Percentiles rank a stretch among this genome's conserved stretches.
Conservation (phyloP, 345 rosid species). For the Psidium guajava region DNA sequence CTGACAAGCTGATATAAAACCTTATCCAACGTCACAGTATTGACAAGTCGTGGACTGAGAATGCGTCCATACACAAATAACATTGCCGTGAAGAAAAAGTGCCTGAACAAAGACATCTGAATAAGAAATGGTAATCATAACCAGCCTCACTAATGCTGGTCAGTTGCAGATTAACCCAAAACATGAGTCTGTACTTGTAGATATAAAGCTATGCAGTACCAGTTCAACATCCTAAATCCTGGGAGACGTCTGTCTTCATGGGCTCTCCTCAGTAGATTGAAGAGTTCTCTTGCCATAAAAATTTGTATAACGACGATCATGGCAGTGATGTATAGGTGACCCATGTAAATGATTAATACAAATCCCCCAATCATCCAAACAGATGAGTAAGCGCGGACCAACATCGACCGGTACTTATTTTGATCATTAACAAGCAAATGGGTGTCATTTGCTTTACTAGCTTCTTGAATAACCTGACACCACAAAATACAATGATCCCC, state of each 20-base stretch:
- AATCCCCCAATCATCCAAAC: constrained; percentile 95
- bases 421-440: constrained; percentile 56
- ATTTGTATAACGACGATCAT: constrained; percentile 94
- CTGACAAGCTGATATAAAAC: constrained; percentile 66
- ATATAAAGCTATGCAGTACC: constrained; percentile 25
- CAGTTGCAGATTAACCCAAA: not conserved
- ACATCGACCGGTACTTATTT: constrained; percentile 70
- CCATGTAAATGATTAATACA: constrained; percentile 71
- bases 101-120: constrained; percentile 38
- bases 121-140: not conserved
- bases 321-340: constrained; percentile 92
- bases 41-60: constrained; percentile 88
- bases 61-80: constrained; percentile 90
- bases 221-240: constrained; percentile 73
- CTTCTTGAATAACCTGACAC: constrained; percentile 43
- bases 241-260: constrained; percentile 84
- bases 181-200: not conserved
- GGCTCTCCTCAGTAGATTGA: constrained; percentile 76
- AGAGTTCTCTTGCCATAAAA: constrained; percentile 85
- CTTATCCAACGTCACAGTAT: constrained; percentile 75
- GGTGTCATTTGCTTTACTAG: constrained; percentile 46
- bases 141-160: not conserved
- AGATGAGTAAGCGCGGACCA: constrained; percentile 65
- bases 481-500: not conserved
- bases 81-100: constrained; percentile 97